Conservation (phyloP, 1,284 basidiomycete species). For the Puccinia polysora region DNA sequence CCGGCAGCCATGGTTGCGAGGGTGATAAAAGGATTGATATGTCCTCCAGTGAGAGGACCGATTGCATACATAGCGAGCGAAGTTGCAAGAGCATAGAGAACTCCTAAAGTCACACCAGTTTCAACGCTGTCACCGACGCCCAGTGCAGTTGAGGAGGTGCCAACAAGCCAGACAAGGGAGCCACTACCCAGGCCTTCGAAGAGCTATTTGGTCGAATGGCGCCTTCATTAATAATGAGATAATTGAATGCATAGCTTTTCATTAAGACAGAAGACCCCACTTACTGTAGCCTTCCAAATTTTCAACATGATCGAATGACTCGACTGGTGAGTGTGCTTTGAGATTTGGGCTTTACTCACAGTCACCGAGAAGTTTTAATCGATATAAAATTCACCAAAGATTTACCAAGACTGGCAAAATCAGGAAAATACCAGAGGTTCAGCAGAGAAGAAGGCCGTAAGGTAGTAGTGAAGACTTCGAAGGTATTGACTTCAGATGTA, state of each 20-base stretch:
- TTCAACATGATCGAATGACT: neutral
- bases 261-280: neutral
- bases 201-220: constrained; percentile 1
- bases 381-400: too few species aligned
- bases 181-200: constrained; percentile 36
- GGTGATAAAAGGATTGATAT: constrained; percentile 41
- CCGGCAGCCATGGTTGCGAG: constrained; percentile 1
- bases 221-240: too few species aligned
- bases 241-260: too few species aligned
- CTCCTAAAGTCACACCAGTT: constrained; percentile 8
- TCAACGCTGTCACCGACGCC: constrained; percentile 4
- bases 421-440: too few species aligned
- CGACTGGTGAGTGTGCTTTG: neutral
- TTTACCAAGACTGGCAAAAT: too few species aligned
- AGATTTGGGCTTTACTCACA: too few species aligned
- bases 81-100: constrained; percentile 6
- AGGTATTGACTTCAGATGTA: too few species aligned
- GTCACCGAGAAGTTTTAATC: too few species aligned
- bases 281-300: constrained; percentile 20
- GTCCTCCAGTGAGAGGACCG: constrained; percentile 21
- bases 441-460: too few species aligned
- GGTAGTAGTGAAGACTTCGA: too few species aligned
- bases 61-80: constrained; percentile 21
- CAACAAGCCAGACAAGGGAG: constrained; percentile 26
- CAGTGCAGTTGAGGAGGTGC: constrained; percentile 12